Evolutionary conservation across 495 filamentous ascomycete species (phyloP), one percentile per base, ranked within the genome.

Genomic region (Aspergillus heteromorphus): DNA sequence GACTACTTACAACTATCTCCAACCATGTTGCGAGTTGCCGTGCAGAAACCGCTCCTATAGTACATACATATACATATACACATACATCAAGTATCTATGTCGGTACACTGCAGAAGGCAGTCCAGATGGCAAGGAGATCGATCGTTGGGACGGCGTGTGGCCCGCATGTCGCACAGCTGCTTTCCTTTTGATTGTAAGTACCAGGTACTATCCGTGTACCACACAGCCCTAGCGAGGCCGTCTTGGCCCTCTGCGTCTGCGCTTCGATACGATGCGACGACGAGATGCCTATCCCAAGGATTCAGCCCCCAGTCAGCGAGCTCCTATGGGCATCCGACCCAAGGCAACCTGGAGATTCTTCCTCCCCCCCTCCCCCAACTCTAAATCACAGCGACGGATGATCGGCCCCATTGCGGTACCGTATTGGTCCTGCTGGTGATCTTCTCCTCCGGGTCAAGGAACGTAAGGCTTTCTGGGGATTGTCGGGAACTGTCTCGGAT

Each of bases 231-330:
- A 38, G 34, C n/a, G 34, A 38, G 34, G 34, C 34, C 34, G 8
- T 38, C 34, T 38, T n/a, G 34, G 11, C 34, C 34, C 34, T 38
- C 34, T 38, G 34, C 34, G 34, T 38, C 34, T 38, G 34, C 34
- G 34, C 34, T 38, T 38, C 34, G 11, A n/a, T 14, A 16, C 45
- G 27, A 48, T 30, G 21, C n/a, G 23, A 25, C 45, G n/a, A 48
- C 16, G 23, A 21, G 19, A 20, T 4, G 5, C 14, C 6, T 14
- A 11, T n/a, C 45, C 34, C 27, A 14, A 47, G 43, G 43, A 47
- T 47, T 29, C 43, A 47, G 43, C 43, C 43, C 43, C 43, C 43
- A 47, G 43, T 47, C 43, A 47, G 43, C 43, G 2, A 16, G 27
- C 27, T 47, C 43, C 43, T 16, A 29, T 4, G 21, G 20, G 42